Evolutionary conservation across 2,329 filamentous ascomycete genomes (phyloP).

Genomic region (Atkinsonella texensis): DNA sequence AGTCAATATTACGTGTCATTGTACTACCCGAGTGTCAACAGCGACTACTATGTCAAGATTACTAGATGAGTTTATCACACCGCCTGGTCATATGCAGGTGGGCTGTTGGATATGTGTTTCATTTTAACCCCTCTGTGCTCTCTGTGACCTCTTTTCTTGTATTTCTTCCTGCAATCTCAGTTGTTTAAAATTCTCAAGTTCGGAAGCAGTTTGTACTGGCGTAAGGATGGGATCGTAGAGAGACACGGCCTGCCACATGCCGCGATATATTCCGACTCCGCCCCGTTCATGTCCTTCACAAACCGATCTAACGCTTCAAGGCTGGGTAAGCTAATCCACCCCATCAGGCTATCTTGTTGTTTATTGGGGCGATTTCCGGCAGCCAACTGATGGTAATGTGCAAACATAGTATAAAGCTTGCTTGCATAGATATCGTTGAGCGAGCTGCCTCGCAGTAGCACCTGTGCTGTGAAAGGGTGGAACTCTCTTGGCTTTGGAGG

Average conservation of each 20-base stretch:
- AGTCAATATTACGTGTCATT: too few relatives aligned
- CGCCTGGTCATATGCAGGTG: neutral
- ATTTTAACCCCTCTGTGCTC: neutral
- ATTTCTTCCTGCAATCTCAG: neutral
- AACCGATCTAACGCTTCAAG: neutral
- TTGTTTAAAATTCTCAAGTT: neutral
- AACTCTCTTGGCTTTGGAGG: neutral
- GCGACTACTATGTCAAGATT: too few relatives aligned
- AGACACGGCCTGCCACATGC: neutral
- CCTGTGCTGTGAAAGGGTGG: neutral
- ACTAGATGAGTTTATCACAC: too few relatives aligned
- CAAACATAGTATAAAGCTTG: neutral
- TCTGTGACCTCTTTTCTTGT: conserved; percentile 3
- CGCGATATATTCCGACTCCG: neutral
- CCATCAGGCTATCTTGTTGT: neutral
- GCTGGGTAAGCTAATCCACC: neutral
- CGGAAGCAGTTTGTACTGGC: neutral
- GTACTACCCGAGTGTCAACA: too few relatives aligned
- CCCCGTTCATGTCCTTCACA: neutral
- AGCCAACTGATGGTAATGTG: neutral
- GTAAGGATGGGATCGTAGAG: neutral
- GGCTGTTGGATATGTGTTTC: neutral
- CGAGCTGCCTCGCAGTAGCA: neutral
- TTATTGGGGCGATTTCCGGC: neutral
- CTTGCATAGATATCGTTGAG: neutral